These are phyloP conservation scores for Camelina hispida DNA, from an alignment of 345 rosid species.

Conservation along the genomic window DNA sequence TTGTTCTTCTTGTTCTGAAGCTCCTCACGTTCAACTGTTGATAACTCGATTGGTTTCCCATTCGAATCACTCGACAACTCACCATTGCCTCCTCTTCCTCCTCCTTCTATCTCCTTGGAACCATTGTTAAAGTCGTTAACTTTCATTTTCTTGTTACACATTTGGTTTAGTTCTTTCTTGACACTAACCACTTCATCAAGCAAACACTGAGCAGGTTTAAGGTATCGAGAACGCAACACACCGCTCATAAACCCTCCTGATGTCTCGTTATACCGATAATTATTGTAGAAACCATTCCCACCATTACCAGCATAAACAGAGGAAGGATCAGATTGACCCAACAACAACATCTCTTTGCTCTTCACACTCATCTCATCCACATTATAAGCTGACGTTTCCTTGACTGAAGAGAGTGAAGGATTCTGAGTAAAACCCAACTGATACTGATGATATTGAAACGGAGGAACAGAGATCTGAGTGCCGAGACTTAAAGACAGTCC, in stretches of 20 bases:
- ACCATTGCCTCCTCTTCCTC: constrained; percentile 49
- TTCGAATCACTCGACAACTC: constrained; percentile 32
- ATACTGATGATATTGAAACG: constrained; percentile 55
- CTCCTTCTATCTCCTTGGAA: constrained; percentile 51
- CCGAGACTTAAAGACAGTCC: constrained; percentile 73
- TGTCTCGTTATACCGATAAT: constrained; percentile 37
- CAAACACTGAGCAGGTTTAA: constrained; percentile 78
- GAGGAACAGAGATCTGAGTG: constrained; percentile 59
- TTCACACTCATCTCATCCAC: constrained; percentile 44
- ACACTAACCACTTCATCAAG: constrained; percentile 87
- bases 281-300: constrained; percentile 36
- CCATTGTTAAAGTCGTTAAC: constrained; percentile 49
- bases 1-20: constrained; percentile 81
- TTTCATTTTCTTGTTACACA: constrained; percentile 52
- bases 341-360: constrained; percentile 43
- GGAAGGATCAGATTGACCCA: constrained; percentile 47
- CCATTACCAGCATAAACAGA: constrained; percentile 41
- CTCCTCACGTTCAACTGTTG: constrained; percentile 74
- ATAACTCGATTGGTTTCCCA: constrained; percentile 53
- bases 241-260: constrained; percentile 47
- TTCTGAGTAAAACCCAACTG: constrained; percentile 45
- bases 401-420: constrained; percentile 40
- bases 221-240: constrained; percentile 60
- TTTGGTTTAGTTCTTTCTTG: constrained; percentile 68
- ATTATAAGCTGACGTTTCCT: constrained; percentile 39